A percentile compares a stretch with the other conserved stretches of the same genome.
phyloP scores from a whole-genome alignment of 805 yeast genomes.

The Candida montana region DNA sequence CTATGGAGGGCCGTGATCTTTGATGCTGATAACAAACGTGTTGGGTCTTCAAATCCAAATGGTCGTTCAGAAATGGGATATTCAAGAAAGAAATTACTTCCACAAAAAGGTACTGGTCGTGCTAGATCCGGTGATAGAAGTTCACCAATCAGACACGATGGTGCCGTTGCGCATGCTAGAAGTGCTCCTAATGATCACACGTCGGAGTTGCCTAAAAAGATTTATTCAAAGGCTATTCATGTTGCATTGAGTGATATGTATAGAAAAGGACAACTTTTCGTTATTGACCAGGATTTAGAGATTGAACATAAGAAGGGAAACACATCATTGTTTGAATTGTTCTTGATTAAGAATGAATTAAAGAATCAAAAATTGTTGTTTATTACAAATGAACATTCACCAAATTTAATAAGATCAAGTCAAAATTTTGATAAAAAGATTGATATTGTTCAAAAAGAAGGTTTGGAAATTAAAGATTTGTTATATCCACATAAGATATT shows the following conservation, averaged over 20 bases:
- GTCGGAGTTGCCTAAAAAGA: slow-evolving; percentile 66
- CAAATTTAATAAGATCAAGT: slow-evolving; percentile 57
- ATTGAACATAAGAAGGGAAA: slow-evolving; percentile 29
- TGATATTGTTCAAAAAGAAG: slow-evolving; percentile 67
- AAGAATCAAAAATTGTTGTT: slow-evolving; percentile 56
- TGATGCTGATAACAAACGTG: slow-evolving; percentile 86
- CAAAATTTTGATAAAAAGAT: slow-evolving; percentile 47
- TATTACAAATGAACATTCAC: slow-evolving; percentile 53
- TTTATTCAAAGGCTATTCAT: slow-evolving; percentile 71
- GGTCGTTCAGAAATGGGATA: slow-evolving; percentile 84
- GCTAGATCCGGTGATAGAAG: slow-evolving; percentile 97
- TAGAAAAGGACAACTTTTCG: slow-evolving; percentile 62
- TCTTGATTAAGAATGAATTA: slow-evolving; percentile 44
- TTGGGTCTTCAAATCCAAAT: slow-evolving; percentile 82
- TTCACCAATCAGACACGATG: slow-evolving; percentile 86
- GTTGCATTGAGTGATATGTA: slow-evolving; percentile 80
- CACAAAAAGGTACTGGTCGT: slow-evolving; percentile 91
- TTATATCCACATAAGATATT: slow-evolving; percentile 72
- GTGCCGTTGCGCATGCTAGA: slow-evolving; percentile 85
- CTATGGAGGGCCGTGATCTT: slow-evolving; percentile 91
- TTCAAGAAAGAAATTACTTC: slow-evolving; percentile 73
- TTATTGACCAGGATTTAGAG: slow-evolving; percentile 49
- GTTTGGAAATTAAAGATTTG: slow-evolving; percentile 76
- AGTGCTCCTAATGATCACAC: slow-evolving; percentile 87
- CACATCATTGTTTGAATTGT: slow-evolving; percentile 43